phyloP scores from a whole-genome alignment of 2,329 filamentous ascomycete species.

The Verticillium zaregamsianum region DNA sequence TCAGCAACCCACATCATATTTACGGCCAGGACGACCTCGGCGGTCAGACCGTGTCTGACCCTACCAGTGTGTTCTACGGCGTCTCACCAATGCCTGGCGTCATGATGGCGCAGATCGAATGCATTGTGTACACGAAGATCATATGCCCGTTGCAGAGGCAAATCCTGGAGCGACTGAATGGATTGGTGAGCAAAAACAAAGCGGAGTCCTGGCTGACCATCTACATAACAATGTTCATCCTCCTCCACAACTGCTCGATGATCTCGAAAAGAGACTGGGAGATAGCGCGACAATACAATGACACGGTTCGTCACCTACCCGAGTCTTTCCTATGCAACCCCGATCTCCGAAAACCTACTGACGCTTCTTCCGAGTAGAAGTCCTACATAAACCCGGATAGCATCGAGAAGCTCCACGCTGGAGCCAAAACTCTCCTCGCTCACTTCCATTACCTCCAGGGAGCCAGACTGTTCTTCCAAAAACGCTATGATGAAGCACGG shows the following conservation, averaged over 20 bases:
- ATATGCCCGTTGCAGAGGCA: background rate
- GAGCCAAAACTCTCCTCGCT: background rate
- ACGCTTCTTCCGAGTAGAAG: background rate
- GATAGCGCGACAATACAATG: conserved; percentile 3
- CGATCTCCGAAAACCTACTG: background rate
- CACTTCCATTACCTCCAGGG: background rate
- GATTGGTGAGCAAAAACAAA: background rate
- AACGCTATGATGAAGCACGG: background rate
- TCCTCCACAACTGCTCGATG: conserved; percentile 10
- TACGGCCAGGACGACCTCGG: background rate
- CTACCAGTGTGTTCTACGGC: background rate
- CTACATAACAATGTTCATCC: conserved; percentile 7
- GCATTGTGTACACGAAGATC: conserved; percentile 4
- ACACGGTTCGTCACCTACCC: background rate
- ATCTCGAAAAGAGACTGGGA: conserved; percentile 1
- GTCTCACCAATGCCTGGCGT: conserved; percentile 2
- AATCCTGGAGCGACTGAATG: background rate
- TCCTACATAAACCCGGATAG: background rate
- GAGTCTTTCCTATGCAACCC: background rate
- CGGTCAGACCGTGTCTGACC: background rate
- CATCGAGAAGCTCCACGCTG: background rate
- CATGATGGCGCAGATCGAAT: conserved; percentile 6
- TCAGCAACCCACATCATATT: background rate
- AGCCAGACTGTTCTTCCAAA: background rate
- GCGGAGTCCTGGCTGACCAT: conserved; percentile 8